Percentiles rank a stretch among this genome's conserved stretches.
Conservation (phyloP, 2,329 filamentous ascomycete genomes). For the Penicillium capsulatum region DNA sequence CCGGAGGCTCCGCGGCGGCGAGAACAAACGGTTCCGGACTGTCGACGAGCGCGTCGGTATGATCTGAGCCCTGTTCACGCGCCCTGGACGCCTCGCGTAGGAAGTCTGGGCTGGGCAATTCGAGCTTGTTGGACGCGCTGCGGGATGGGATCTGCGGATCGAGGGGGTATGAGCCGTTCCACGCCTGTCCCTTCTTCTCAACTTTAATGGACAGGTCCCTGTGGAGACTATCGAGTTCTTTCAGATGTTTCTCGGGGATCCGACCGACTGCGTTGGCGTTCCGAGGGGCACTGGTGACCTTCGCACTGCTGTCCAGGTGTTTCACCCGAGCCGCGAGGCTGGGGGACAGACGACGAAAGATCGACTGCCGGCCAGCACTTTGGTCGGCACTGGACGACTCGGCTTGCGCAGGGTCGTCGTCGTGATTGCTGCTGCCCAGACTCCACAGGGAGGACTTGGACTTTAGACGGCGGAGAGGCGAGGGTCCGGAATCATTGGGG, state of each 20-base stretch:
- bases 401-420: conserved; percentile 23
- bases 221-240: conserved; percentile 40
- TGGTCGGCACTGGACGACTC: conserved; percentile 26
- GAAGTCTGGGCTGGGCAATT: conserved; percentile 18
- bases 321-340: conserved; percentile 43
- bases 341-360: conserved; percentile 42
- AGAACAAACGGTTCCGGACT: conserved; percentile 10
- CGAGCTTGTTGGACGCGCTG: conserved; percentile 20
- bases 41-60: conserved; percentile 18
- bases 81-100: conserved; percentile 13
- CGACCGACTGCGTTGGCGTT: conserved; percentile 33
- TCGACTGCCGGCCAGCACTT: conserved; percentile 29
- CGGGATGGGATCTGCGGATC: conserved; percentile 14
- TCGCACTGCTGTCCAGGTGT: conserved; percentile 37
- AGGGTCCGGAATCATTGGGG: conserved; percentile 25
- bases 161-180: conserved; percentile 26
- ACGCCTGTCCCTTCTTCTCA: conserved; percentile 36
- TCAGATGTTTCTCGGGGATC: conserved; percentile 40
- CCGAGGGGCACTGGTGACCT: conserved; percentile 21
- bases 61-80: conserved; percentile 8
- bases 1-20: conserved; percentile 5
- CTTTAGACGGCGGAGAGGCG: conserved; percentile 30
- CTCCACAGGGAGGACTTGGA: conserved; percentile 38
- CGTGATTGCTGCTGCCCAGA: conserved; percentile 32
- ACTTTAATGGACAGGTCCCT: conserved; percentile 39